Percentiles rank a stretch among this genome's conserved stretches.
phyloP scores from a whole-genome alignment of 768 basidiomycete species.

The Suillus variegatus region DNA sequence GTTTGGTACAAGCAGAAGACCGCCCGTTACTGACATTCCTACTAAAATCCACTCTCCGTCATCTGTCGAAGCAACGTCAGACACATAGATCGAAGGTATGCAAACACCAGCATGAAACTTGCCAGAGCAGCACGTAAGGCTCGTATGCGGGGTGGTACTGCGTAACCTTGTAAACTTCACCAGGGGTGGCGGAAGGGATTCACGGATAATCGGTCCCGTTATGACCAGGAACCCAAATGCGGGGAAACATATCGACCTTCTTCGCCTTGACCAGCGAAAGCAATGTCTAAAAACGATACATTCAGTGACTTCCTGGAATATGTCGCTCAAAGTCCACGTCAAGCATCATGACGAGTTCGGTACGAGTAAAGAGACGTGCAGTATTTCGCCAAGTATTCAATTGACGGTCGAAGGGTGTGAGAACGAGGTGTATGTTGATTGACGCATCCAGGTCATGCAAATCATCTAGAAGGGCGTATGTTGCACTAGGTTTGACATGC shows the following conservation, averaged over 20 bases:
- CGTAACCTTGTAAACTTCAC: constrained; percentile 73
- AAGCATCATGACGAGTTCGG: constrained; percentile 86
- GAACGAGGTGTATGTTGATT: constrained; percentile 67
- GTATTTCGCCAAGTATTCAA: constrained; percentile 92
- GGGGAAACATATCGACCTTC: constrained; percentile 76
- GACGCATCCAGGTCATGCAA: constrained; percentile 69
- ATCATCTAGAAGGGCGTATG: constrained; percentile 55
- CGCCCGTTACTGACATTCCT: not conserved
- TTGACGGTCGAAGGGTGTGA: constrained; percentile 79
- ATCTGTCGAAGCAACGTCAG: not conserved
- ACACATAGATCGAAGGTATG: not conserved
- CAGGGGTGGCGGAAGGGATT: constrained; percentile 61
- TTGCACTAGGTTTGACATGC: constrained; percentile 53
- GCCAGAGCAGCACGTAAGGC: constrained; percentile 62
- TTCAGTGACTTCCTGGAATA: not conserved
- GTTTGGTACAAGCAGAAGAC: not conserved
- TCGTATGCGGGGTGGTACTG: constrained; percentile 85
- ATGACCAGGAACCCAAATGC: constrained; percentile 76
- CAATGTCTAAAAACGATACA: constrained; percentile 42
- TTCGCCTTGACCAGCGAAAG: constrained; percentile 55
- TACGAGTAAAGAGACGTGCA: constrained; percentile 81
- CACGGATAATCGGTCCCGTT: constrained; percentile 76
- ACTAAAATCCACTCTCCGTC: not conserved
- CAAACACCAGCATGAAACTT: constrained; percentile 7
- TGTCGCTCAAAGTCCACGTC: constrained; percentile 72